A percentile compares a stretch with the other conserved stretches of the same genome.
Evolutionary conservation across 495 filamentous ascomycete genomes (phyloP).

Genomic region (Penicillium maclennaniae): DNA sequence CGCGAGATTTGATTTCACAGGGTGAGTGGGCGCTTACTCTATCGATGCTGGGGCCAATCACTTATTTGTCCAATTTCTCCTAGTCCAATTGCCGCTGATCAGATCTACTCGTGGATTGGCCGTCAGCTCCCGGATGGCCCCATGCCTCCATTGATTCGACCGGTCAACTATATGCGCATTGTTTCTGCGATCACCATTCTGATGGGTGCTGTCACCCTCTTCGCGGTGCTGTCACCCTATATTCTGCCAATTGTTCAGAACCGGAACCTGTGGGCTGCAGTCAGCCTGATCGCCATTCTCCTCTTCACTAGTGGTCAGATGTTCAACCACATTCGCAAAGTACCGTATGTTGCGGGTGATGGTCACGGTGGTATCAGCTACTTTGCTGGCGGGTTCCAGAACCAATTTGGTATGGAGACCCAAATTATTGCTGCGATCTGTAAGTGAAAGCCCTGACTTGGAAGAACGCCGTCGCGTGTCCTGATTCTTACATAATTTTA

Average conservation of each 20-base stretch:
- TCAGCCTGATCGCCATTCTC: conserved; percentile 85
- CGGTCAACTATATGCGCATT: conserved; percentile 80
- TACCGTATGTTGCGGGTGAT: conserved; percentile 90
- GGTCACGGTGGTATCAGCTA: conserved; percentile 84
- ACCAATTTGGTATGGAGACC: conserved; percentile 92
- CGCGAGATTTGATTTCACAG: conserved; percentile 82
- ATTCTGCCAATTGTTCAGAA: conserved; percentile 83
- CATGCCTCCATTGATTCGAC: conserved; percentile 72
- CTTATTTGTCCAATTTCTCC: background rate
- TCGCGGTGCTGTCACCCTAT: conserved; percentile 76
- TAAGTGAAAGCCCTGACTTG: conserved; percentile 49
- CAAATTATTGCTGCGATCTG: conserved; percentile 95
- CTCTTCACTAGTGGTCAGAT: conserved; percentile 97
- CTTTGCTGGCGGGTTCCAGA: conserved; percentile 91
- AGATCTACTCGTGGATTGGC: conserved; percentile 71
- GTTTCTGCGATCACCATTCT: conserved; percentile 61
- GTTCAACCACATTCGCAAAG: conserved; percentile 98
- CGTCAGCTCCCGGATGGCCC: conserved; percentile 73
- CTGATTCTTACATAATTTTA: conserved; percentile 9
- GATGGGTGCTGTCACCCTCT: conserved; percentile 61
- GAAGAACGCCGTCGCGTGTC: background rate
- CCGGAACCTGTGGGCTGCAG: conserved; percentile 87
- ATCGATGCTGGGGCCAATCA: background rate
- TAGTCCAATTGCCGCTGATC: conserved; percentile 71
- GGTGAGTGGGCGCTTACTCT: conserved; percentile 52